These are phyloP conservation scores for Fusarium citri DNA, from an alignment of 2,329 filamentous ascomycete species.

Conservation along the genomic window DNA sequence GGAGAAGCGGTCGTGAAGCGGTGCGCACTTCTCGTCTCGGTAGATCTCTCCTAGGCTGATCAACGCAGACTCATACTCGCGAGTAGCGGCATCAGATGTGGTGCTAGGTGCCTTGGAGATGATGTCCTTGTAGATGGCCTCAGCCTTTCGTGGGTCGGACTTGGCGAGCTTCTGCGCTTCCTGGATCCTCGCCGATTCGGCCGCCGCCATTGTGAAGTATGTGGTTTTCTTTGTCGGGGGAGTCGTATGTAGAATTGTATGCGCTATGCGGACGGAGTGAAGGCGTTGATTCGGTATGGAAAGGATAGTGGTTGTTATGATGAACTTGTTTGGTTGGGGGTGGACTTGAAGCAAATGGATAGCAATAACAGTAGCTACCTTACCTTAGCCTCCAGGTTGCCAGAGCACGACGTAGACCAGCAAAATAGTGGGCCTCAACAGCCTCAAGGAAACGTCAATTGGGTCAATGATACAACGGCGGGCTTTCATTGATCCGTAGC, in stretches of 20 bases:
- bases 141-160: conserved; percentile 84
- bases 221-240: conserved; percentile 24
- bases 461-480: conserved; percentile 31
- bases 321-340: conserved; percentile 36
- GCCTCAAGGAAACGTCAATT: conserved; percentile 18
- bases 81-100: conserved; percentile 84
- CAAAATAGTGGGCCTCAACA: conserved; percentile 33
- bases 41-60: conserved; percentile 93
- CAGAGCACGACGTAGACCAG: conserved; percentile 52
- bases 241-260: conserved; percentile 1
- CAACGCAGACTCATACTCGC: conserved; percentile 91
- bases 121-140: conserved; percentile 89
- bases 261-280: conserved; percentile 2
- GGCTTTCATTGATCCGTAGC: conserved; percentile 48
- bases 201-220: conserved; percentile 63
- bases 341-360: conserved; percentile 23
- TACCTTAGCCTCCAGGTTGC: conserved; percentile 50
- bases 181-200: conserved; percentile 76
- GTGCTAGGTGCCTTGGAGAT: conserved; percentile 85
- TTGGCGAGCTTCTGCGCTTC: conserved; percentile 89
- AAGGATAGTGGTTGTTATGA: conserved; percentile 29
- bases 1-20: conserved; percentile 1
- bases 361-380: conserved; percentile 36
- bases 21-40: conserved; percentile 81
- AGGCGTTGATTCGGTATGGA: neutral